phyloP scores from a whole-genome alignment of 176 grass and related monocot genomes.

The Hyparrhenia diplandra region DNA sequence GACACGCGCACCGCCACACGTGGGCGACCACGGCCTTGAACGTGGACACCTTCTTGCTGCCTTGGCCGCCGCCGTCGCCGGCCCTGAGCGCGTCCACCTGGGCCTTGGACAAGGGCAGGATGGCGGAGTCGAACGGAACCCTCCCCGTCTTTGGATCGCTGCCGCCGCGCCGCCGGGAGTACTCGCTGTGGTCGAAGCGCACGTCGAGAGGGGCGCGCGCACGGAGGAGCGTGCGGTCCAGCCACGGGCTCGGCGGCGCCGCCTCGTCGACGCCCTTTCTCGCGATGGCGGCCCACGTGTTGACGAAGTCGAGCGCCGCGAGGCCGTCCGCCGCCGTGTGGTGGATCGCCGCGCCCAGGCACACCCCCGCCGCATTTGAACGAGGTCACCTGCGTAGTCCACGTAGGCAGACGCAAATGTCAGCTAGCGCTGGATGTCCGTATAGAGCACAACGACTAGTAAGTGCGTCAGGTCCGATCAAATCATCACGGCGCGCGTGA shows the following conservation, averaged over 20 bases:
- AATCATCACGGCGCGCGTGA: not conserved
- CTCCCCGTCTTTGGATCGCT: not conserved
- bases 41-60: slow-evolving; percentile 22
- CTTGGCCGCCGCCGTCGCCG: not conserved
- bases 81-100: slow-evolving; percentile 39
- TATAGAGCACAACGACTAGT: not conserved
- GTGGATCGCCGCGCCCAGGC: slow-evolving; percentile 43
- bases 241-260: not conserved
- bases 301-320: slow-evolving; percentile 44
- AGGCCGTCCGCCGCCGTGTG: slow-evolving; percentile 49
- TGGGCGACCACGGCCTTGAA: slow-evolving; percentile 41
- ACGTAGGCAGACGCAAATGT: not conserved
- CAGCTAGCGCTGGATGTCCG: not conserved
- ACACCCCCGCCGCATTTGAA: slow-evolving; percentile 56
- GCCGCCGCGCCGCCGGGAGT: slow-evolving; percentile 5
- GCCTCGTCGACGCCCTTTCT: not conserved
- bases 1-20: slow-evolving; percentile 45
- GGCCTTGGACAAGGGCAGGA: slow-evolving; percentile 35
- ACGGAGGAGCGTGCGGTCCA: slow-evolving; percentile 52
- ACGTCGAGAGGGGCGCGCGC: slow-evolving; percentile 32
- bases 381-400: slow-evolving; percentile 48
- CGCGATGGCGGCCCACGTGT: slow-evolving; percentile 39
- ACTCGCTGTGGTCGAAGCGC: slow-evolving; percentile 52
- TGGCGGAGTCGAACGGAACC: slow-evolving; percentile 20
- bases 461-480: not conserved